Percentiles rank a stretch among this genome's conserved stretches.
phyloP scores from a whole-genome alignment of 441 rosid species.

The Pelargonium cotyledonis region DNA sequence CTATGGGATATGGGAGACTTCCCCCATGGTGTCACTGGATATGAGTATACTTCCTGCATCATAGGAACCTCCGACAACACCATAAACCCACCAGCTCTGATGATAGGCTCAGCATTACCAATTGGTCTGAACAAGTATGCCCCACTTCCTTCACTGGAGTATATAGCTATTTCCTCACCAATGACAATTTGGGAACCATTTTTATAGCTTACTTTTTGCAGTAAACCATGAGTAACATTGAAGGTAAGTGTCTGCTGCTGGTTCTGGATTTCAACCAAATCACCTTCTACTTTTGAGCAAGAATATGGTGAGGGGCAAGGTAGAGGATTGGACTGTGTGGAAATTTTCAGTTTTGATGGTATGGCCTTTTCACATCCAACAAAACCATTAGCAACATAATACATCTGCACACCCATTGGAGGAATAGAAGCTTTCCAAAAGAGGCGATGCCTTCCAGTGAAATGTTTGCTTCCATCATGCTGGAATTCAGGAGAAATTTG shows the following conservation, averaged over 20 bases:
- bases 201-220: conserved; percentile 46
- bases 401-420: conserved; percentile 78
- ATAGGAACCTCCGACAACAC: conserved; percentile 64
- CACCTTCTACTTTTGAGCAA: conserved; percentile 59
- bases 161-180: conserved; percentile 74
- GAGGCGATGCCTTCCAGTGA: conserved; percentile 81
- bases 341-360: conserved; percentile 53
- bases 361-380: conserved; percentile 77
- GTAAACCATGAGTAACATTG: conserved; percentile 52
- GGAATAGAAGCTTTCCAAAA: conserved; percentile 92
- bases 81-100: conserved; percentile 50
- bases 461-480: conserved; percentile 59
- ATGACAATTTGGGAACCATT: conserved; percentile 46
- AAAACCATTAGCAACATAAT: conserved; percentile 71
- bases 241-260: conserved; percentile 67
- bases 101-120: conserved; percentile 67
- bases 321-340: conserved; percentile 40
- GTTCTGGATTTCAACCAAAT: conserved; percentile 54
- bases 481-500: conserved; percentile 88
- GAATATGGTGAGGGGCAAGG: conserved; percentile 68
- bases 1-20: conserved; percentile 66
- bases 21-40: conserved; percentile 64
- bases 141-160: conserved; percentile 73
- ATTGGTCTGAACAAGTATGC: conserved; percentile 83
- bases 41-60: conserved; percentile 77